A percentile compares a stretch with the other conserved stretches of the same genome.
Evolutionary conservation across 192 early-diverging fungal genomes (phyloP).

Genomic region (Pilaira anomala): DNA sequence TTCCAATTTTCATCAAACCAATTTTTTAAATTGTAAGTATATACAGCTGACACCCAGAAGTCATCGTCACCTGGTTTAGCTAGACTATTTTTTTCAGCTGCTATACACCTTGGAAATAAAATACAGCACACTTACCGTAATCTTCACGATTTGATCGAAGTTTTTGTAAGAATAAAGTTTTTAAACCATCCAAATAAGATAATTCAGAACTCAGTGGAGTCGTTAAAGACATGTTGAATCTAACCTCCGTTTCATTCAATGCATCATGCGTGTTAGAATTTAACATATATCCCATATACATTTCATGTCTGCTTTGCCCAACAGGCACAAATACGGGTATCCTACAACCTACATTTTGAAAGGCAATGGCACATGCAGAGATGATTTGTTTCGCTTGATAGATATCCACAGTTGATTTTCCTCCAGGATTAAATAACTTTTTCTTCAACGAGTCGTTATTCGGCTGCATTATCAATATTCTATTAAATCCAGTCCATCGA

Average conservation of each 20-base stretch:
- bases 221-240: conserved; percentile 40
- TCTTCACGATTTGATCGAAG: conserved; percentile 35
- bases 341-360: conserved; percentile 61
- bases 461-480: conserved; percentile 52
- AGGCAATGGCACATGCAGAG: conserved; percentile 66
- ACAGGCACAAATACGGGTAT: conserved; percentile 28
- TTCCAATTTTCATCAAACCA: conserved; percentile 58
- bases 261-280: not conserved
- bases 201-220: conserved; percentile 33
- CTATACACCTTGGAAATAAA: too few relatives aligned
- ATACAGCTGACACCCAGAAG: conserved; percentile 33
- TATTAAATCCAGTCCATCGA: conserved; percentile 61
- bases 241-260: conserved; percentile 30
- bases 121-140: conserved; percentile 3
- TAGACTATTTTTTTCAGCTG: conserved; percentile 3
- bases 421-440: conserved; percentile 26
- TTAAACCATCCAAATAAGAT: conserved; percentile 36
- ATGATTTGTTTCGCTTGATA: conserved; percentile 58
- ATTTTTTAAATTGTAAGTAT: conserved; percentile 52
- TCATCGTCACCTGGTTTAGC: not conserved
- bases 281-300: conserved; percentile 24
- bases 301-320: conserved; percentile 12
- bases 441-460: conserved; percentile 15
- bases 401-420: conserved; percentile 41
- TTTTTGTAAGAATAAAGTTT: conserved; percentile 37